Base-by-base conservation (phyloP, 2,329 filamentous ascomycete genomes). In the Fusarium xyrophilum region DNA sequence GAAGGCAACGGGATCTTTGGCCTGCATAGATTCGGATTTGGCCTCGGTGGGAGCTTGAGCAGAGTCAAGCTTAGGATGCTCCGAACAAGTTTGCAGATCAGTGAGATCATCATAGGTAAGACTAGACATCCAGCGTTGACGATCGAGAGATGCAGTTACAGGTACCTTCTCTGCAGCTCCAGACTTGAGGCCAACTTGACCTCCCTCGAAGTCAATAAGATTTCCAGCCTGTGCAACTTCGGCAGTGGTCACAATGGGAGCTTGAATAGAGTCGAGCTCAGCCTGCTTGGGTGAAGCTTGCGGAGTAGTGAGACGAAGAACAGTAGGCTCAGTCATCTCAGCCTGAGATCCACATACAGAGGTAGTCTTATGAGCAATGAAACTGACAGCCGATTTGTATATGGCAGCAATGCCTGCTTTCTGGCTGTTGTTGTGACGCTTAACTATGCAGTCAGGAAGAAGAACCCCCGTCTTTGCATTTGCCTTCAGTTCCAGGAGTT, bases 141-240 rank as follows among this genome's bases (percentile, higher is more conserved):
- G 75, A 21, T 79, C 71, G 65, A 88, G 87, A 2, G 81, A 79
- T 0, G 81, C 83, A 6, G 88, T 79, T 0, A 85, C 86, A 38
- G 81, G 35, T 38, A 35, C 33, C 27, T 27, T 36, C 23, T 36
- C 39, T 17, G 51, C 51, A 28, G 19, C 19, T 33, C 52, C 33
- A 21, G 38, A 35, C 38, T 61, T 50, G 15, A 19, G 43, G 51
- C 74, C 65, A 63, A 68, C 56, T 67, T 40, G 35, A 44, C 35
- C 42, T 32, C 60, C 44, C 27, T 53, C 25, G 10, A 27, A 40
- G 6, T 38, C n/a, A 42, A 32, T 27, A 23, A 15, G 15, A 17
- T 56, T 23, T 46, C 19, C 28, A 13, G 35, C 12, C 40, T 56
- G 42, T 7, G 50, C 12, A 35, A 25, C 38, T 15, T 32, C n/a